phyloP scores from a whole-genome alignment of 2,329 filamentous ascomycete species.

The Parastagonospora avenae region DNA sequence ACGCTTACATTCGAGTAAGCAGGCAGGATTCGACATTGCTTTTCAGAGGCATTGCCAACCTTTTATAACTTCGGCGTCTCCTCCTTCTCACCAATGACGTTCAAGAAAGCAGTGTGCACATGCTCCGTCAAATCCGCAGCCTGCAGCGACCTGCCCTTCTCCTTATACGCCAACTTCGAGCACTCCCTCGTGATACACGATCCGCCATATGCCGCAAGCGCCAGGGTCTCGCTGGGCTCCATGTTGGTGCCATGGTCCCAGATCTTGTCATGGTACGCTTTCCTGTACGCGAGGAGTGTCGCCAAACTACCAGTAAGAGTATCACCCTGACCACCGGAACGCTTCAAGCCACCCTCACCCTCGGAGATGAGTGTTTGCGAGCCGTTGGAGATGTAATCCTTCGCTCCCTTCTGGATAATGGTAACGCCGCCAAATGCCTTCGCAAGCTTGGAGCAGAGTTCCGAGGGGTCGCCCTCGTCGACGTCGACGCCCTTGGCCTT shows the following conservation, averaged over 20 bases:
- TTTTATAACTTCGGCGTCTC: slow-evolving; percentile 31
- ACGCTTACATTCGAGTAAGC: not conserved
- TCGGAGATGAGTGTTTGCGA: slow-evolving; percentile 76
- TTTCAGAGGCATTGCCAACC: not conserved
- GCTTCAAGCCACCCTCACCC: slow-evolving; percentile 80
- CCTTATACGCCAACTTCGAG: slow-evolving; percentile 82
- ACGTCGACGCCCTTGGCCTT: slow-evolving; percentile 73
- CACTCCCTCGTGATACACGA: slow-evolving; percentile 88
- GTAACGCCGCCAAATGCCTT: slow-evolving; percentile 83
- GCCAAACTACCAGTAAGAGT: slow-evolving; percentile 89
- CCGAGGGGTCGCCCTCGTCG: slow-evolving; percentile 55
- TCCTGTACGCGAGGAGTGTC: slow-evolving; percentile 86
- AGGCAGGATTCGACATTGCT: not conserved
- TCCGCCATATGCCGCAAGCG: slow-evolving; percentile 83
- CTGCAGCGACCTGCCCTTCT: slow-evolving; percentile 86
- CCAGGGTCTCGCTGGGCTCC: slow-evolving; percentile 64
- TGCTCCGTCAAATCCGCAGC: slow-evolving; percentile 92
- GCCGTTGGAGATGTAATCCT: slow-evolving; percentile 85
- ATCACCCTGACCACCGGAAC: slow-evolving; percentile 93
- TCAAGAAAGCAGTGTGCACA: slow-evolving; percentile 80
- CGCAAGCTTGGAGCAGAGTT: slow-evolving; percentile 72
- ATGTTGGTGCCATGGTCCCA: slow-evolving; percentile 70
- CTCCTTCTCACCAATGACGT: slow-evolving; percentile 73
- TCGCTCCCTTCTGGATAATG: slow-evolving; percentile 84
- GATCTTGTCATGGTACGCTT: slow-evolving; percentile 80